Evolutionary conservation across 2,329 filamentous ascomycete species (phyloP), one percentile per base, ranked within the genome.

Genomic region (Nothopassalora personata): DNA sequence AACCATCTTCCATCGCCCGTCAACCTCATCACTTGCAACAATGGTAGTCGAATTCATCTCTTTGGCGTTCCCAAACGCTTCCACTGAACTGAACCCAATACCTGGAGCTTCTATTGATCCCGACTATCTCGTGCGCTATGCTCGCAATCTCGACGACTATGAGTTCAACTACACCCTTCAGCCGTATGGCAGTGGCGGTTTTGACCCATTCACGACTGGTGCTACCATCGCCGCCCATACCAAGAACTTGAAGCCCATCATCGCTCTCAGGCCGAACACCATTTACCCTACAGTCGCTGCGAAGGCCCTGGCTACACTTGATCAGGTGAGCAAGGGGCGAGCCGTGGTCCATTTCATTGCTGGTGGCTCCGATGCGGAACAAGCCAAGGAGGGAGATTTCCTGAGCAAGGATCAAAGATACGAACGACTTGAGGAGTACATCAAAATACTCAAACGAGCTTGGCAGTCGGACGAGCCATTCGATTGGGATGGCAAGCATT

Each of bases 311-410:
- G 82, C 83, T 1, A 86, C 83, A 0, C 79, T 86, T 0, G 83
- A 85, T 63, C 83, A 85, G 62, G 79, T 86, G 28, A 81, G 80
- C 68, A 72, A 70, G 3, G 83, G 83, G 7, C 79, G 83, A 9
- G 83, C 79, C 4, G 83, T 86, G 0, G 83, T 85, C 10, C 83
- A 86, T 65, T 84, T 86, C 66, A 86, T 86, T 62, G 83, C 83
- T 0, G 83, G 83, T 30, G 83, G 83, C 51, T 84, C 78, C 58
- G 83, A 86, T 56, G 79, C 71, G 2, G 83, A 86, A 61, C 83
- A 86, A 69, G 82, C 82, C 0, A 77, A 76, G 28, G 83, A 86
- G 68, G 83, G 83, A 10, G 83, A 86, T 62, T 85, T 83, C 65
- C 66, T 85, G 1, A 75, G 66, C 68, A 86, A 86, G 66, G 78